Evolutionary conservation across 176 grass and related monocot genomes (phyloP), one percentile per base, ranked within the genome.

Genomic region (Bolboschoenus planiculmis): DNA sequence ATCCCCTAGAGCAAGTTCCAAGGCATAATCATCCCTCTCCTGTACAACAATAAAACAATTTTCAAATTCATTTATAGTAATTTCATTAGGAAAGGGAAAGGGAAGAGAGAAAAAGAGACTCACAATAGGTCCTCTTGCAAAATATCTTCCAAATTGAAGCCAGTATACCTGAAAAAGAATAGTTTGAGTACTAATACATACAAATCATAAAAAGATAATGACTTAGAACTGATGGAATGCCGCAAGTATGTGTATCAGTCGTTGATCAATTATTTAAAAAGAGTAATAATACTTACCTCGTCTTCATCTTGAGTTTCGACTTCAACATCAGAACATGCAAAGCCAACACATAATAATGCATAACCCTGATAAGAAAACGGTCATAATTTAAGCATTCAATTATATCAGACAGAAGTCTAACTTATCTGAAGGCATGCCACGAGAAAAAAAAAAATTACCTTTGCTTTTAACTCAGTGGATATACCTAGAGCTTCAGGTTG

Each of bases 281-380:
- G 43, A 51, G 43, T 27, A 75, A 8, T 16, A 50, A 51, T 82
- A 30, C 54, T 87, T 83, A 78, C 96, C 92, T 95, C 96, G 66
- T 98, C 96, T 84, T 98, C 96, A 89, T 98, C 92, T 91, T 98
- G 92, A 55, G 90, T 98, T 91, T 98, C 96, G 1, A 91, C 92
- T 93, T 91, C 96, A 43, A 95, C 47, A 87, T 98, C 96, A 72
- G 90, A 88, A 44, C 90, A 87, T 26, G 96, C 92, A 62, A 91
- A 98, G 42, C 96, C 92, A 86, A 98, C 92, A 87, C 96, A 98
- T n/a, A 98, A 37, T 72, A 98, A 88, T 18, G 95, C 95, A 77
- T 95, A 98, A 64, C 95, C 95, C 95, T 98, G 78, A 86, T 84
- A 81, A 84, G 50, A 81, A 85, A 34, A 50, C 11, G 36, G 36